These are phyloP conservation scores for Naganishia randhawae DNA, from an alignment of 768 basidiomycete species.

Conservation along the genomic window DNA sequence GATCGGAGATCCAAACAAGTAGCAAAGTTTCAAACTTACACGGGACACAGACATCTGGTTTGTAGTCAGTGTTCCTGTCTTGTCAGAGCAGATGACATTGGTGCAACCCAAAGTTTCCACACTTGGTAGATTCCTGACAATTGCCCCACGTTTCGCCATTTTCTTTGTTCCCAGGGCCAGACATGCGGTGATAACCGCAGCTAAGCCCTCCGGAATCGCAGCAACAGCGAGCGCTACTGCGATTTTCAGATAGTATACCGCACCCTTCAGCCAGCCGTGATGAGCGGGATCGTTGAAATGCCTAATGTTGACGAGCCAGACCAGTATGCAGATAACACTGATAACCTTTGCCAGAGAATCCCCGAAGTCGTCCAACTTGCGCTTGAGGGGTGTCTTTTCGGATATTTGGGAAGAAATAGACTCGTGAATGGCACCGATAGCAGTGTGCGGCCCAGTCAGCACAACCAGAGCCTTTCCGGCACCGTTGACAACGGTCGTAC, in stretches of 20 bases:
- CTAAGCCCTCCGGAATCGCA: slow-evolving; percentile 96
- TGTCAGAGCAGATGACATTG: slow-evolving; percentile 98
- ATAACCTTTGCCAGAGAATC: slow-evolving; percentile 98
- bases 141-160: slow-evolving; percentile 98
- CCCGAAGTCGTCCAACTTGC: slow-evolving; percentile 96
- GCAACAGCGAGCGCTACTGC: slow-evolving; percentile 98
- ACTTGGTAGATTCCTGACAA: slow-evolving; percentile 90
- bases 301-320: slow-evolving; percentile 94
- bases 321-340: slow-evolving; percentile 89
- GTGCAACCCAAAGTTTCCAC: slow-evolving; percentile 98
- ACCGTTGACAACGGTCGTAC: slow-evolving; percentile 94
- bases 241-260: slow-evolving; percentile 98
- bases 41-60: slow-evolving; percentile 92
- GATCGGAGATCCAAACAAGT: background rate
- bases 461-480: slow-evolving; percentile 81
- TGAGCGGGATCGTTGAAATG: slow-evolving; percentile 96
- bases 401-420: slow-evolving; percentile 88
- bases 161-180: slow-evolving; percentile 95
- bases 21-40: slow-evolving; percentile 54
- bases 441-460: slow-evolving; percentile 78
- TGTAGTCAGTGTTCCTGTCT: slow-evolving; percentile 85
- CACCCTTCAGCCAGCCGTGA: slow-evolving; percentile 82
- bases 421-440: slow-evolving; percentile 95
- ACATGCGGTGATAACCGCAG: slow-evolving; percentile 96
- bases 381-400: slow-evolving; percentile 95